Base-by-base conservation (phyloP, 1,139 yeast species). In the Keqinozyma sinolaborantium region DNA sequence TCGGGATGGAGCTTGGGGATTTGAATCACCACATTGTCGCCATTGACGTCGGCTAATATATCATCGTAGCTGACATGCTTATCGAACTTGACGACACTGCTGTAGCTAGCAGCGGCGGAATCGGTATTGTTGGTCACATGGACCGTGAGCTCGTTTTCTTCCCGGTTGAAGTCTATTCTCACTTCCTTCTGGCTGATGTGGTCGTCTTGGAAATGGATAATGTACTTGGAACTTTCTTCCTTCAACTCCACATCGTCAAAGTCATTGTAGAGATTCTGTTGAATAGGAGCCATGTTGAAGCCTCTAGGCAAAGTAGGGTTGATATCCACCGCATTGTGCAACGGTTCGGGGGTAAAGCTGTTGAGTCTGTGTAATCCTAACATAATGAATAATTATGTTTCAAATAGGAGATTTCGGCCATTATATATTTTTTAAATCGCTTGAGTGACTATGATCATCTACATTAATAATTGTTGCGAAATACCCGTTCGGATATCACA, bases 1-100 rank as follows among this genome's bases (percentile, higher is more conserved):
- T 53, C 60, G 11, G 44, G 33, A 23, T 50, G 53, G 18, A 45
- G 47, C 33, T 57, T 57, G 23, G 63, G 62, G 26, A 57, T 45
- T 5, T 35, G 32, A 30, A 57, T 46, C 11, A 45, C 36, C 20
- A 57, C 44, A 12, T 46, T 41, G 11, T 48, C 49, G 10, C 45
- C 43, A 11, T 44, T 36, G 23, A 45, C 41, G 25, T 50, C 52
- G 10, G 57, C 58, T 19, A 42, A 37, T 19, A 56, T 51, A 9
- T 47, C 51, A 28, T 48, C 51, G 16, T 42, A 39, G 21, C 47
- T 46, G 11, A 57, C 53, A 4, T 51, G 38, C 35, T 54, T 53
- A 9, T 49, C 57, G 34, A 58, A 56, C 12, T 38, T 45, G 18
- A 54, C 40, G 16, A 45, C 42, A 31, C 51, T 53, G 35, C 48